Evolutionary conservation across 2,329 filamentous ascomycete genomes (phyloP).

Genomic region (Cordyceps militaris): DNA sequence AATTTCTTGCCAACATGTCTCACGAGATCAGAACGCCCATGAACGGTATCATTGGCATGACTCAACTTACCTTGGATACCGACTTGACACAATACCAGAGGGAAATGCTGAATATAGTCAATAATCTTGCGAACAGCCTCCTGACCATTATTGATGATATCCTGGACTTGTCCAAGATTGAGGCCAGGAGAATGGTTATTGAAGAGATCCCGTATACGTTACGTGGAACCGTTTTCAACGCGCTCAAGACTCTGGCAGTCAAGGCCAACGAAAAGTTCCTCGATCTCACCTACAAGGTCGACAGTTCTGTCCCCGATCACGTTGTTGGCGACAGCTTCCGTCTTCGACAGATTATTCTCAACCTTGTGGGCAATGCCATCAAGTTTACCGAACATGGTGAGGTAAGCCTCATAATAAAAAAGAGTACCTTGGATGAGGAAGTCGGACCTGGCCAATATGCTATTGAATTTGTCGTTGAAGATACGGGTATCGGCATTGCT

Average conservation of each 20-base stretch:
- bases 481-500: conserved; percentile 95
- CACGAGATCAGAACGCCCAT: conserved; percentile 97
- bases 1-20: conserved; percentile 98
- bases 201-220: conserved; percentile 96
- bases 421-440: conserved; percentile 55
- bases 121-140: conserved; percentile 91
- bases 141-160: conserved; percentile 93
- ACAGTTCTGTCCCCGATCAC: conserved; percentile 88
- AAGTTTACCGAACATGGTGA: conserved; percentile 98
- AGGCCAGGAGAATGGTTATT: conserved; percentile 96
- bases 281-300: conserved; percentile 87
- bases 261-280: conserved; percentile 95
- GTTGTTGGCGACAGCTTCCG: conserved; percentile 96
- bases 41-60: conserved; percentile 98
- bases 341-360: conserved; percentile 91
- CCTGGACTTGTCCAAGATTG: conserved; percentile 70
- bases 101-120: conserved; percentile 98
- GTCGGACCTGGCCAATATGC: conserved; percentile 71
- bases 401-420: conserved; percentile 86
- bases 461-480: conserved; percentile 91
- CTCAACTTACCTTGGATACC: conserved; percentile 89
- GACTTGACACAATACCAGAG: conserved; percentile 91
- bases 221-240: conserved; percentile 92
- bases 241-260: conserved; percentile 91
- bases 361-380: conserved; percentile 95